phyloP scores from a whole-genome alignment of 805 yeast species.

The Sungouiozyma intestinalis region DNA sequence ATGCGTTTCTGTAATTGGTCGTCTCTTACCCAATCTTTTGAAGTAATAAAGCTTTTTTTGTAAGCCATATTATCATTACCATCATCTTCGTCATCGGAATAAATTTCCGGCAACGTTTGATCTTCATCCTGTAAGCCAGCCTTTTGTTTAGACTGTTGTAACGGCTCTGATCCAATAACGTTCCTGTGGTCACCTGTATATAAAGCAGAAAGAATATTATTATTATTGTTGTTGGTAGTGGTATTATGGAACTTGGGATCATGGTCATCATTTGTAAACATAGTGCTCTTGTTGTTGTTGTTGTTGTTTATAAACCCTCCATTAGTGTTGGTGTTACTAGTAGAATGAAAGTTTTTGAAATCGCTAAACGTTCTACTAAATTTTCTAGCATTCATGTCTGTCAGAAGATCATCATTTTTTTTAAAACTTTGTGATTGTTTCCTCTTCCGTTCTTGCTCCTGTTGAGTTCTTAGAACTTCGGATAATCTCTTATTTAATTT shows the following conservation, averaged over 20 bases:
- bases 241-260: not conserved
- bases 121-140: slow-evolving; percentile 7
- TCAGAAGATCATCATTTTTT: not conserved
- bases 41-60: slow-evolving; percentile 15
- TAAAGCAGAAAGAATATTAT: slow-evolving; percentile 19
- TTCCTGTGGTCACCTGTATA: slow-evolving; percentile 25
- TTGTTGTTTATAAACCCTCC: not conserved
- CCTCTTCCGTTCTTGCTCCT: slow-evolving; percentile 19
- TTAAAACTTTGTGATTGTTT: not conserved
- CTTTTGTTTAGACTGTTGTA: not conserved
- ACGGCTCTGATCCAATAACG: slow-evolving; percentile 11
- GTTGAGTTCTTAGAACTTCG: slow-evolving; percentile 25
- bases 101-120: slow-evolving; percentile 35
- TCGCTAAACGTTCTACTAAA: slow-evolving; percentile 6
- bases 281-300: not conserved
- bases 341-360: not conserved
- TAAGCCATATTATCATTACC: slow-evolving; percentile 29
- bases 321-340: not conserved
- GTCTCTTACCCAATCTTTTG: slow-evolving; percentile 54
- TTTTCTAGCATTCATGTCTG: not conserved
- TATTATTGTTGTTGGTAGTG: slow-evolving; percentile 2
- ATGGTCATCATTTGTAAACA: not conserved
- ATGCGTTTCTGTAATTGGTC: slow-evolving; percentile 42
- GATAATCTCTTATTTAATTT: slow-evolving; percentile 24
- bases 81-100: slow-evolving; percentile 42